Evolutionary conservation across 768 basidiomycete genomes (phyloP), one percentile per base, ranked within the genome.

Genomic region (Psilocybe tampanensis): DNA sequence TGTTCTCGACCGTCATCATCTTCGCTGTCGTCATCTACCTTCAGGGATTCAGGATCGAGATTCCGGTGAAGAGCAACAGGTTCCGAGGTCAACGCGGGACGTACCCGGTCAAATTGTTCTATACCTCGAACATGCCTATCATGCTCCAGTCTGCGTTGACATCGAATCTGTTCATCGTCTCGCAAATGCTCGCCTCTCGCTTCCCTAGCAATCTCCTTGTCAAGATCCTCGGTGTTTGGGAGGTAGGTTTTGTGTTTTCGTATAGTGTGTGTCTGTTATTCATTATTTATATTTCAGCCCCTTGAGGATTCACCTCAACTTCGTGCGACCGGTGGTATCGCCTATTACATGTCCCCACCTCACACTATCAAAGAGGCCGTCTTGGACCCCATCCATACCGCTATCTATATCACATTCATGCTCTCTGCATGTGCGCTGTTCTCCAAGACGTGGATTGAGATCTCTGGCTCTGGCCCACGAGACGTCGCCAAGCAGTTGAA

Each of bases 371-470:
- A 83, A 59, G 89, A 90, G 47, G 92, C 90, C 8, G 77, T 98
- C 59, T 74, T 92, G 47, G 97, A 99, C 73, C 97, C 97, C 1
- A 86, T 98, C 66, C 97, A 98, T 77, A 95, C 94, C 1, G 80
- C 82, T 19, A 77, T 97, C 65, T 97, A 98, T 74, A 86, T 99
- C 71, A 72, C 84, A 5, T 98, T 98, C 78, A 96, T 96, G 78
- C 82, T 95, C 58, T 85, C 89, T 32, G 94, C 95, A 15, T 98
- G 95, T 69, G 96, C 97, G 13, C 80, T 98, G 63, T 99, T 98
- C 81, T 95, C 93, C 69, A 98, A 98, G 83, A 98, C 96, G 0
- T 99, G 97, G 96, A 98, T 99, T 62, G 96, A 98, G 66, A 94
- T 98, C 32, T 98, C 95, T 2, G 96, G 97, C 15, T 91, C 89